Percentiles rank a stretch among this genome's conserved stretches.
Evolutionary conservation across 2,329 filamentous ascomycete species (phyloP).

Genomic region (Laburnicola sp.): DNA sequence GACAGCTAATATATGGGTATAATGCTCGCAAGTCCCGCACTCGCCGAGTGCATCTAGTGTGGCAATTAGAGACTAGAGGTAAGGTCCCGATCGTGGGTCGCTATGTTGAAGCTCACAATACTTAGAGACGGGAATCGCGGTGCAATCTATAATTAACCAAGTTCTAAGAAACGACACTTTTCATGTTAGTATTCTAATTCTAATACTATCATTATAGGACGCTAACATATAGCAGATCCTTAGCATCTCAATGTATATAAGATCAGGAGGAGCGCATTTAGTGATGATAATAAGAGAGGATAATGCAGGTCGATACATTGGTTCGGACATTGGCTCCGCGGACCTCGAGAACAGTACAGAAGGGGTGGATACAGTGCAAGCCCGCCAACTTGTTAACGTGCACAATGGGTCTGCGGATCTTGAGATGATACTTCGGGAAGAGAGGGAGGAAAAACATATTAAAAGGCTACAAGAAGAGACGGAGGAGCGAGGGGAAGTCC

Average conservation of each 20-base stretch:
- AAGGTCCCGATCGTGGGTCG: neutral
- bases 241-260: conserved; percentile 15
- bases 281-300: neutral
- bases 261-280: conserved; percentile 11
- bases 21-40: conserved; percentile 8
- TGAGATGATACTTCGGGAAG: too few species aligned
- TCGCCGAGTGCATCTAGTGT: conserved; percentile 9
- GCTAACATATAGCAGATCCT: conserved; percentile 15
- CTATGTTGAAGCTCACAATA: conserved; percentile 10
- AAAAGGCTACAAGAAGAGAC: too few species aligned
- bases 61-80: conserved; percentile 9
- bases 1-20: conserved; percentile 10
- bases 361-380: too few species aligned
- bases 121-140: conserved; percentile 10
- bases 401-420: too few species aligned
- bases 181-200: conserved; percentile 10
- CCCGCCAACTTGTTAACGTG: too few species aligned
- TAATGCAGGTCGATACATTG: too few species aligned
- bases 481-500: too few species aligned
- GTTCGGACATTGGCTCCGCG: too few species aligned
- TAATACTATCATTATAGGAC: conserved; percentile 9
- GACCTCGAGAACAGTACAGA: neutral
- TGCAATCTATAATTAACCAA: conserved; percentile 13
- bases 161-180: conserved; percentile 12
- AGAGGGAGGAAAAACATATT: too few species aligned